A percentile compares a stretch with the other conserved stretches of the same genome.
Conservation (phyloP, 192 early-diverging fungal genomes). For the Umbelopsis sp. region DNA sequence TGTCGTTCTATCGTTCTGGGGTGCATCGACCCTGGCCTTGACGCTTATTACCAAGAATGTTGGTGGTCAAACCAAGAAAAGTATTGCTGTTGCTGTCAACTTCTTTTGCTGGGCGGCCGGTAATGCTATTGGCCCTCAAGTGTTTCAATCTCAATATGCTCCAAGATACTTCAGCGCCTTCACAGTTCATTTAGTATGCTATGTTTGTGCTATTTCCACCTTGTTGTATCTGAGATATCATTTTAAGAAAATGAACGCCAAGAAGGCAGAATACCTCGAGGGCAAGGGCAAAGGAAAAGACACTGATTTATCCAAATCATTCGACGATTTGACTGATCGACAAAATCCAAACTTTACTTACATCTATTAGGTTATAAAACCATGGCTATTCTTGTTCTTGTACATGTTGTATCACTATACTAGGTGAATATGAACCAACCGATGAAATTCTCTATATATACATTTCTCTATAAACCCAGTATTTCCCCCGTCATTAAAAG, state of each 20-base stretch:
- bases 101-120: constrained; percentile 1
- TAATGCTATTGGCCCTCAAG: constrained; percentile 1
- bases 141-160: constrained; percentile 1
- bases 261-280: constrained; percentile 5
- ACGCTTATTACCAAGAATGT: not conserved
- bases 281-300: not conserved
- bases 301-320: not conserved
- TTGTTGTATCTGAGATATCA: constrained; percentile 1
- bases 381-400: too few species aligned
- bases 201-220: not conserved
- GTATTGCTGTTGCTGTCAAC: not conserved
- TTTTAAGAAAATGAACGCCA: not conserved
- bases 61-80: constrained; percentile 11
- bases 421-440: not conserved
- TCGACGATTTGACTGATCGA: constrained; percentile 21
- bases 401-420: not conserved
- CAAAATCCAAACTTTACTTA: constrained; percentile 18
- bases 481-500: too few species aligned
- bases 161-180: not conserved
- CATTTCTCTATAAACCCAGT: too few species aligned
- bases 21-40: not conserved
- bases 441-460: too few species aligned
- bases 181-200: not conserved
- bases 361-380: not conserved
- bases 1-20: not conserved